A percentile compares a stretch with the other conserved stretches of the same genome.
These are phyloP conservation scores for Pythium guiyangense DNA, from an alignment of 352 stramenopile genomes.

Conservation along the genomic window DNA sequence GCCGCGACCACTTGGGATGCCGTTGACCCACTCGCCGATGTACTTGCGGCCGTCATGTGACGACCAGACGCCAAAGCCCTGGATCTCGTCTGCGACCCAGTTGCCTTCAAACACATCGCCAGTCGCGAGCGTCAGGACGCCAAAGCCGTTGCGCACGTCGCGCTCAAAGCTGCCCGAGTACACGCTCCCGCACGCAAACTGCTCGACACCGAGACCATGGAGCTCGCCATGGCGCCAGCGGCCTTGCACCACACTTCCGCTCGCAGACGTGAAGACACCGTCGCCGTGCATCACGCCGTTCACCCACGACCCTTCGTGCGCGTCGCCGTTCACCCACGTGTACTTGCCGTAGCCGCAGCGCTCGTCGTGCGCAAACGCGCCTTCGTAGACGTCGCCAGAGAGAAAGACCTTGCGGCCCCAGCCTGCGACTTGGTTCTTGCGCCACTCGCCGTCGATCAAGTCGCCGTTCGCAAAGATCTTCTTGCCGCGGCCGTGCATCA, in stretches of 20 bases:
- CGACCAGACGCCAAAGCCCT: slow-evolving; percentile 66
- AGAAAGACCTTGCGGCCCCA: slow-evolving; percentile 58
- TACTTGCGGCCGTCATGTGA: slow-evolving; percentile 36
- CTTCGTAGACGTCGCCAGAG: slow-evolving; percentile 68
- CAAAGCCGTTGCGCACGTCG: slow-evolving; percentile 44
- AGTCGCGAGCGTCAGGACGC: slow-evolving; percentile 42
- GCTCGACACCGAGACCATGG: slow-evolving; percentile 39
- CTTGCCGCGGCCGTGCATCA: slow-evolving; percentile 75
- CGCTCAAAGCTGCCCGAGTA: slow-evolving; percentile 50
- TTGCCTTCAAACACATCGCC: slow-evolving; percentile 69
- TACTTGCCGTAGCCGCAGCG: slow-evolving; percentile 69
- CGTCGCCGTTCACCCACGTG: slow-evolving; percentile 64
- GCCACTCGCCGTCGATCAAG: slow-evolving; percentile 59
- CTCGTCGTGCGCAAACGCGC: slow-evolving; percentile 54
- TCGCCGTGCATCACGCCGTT: slow-evolving; percentile 61
- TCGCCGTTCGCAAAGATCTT: slow-evolving; percentile 62
- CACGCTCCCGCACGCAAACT: slow-evolving; percentile 47
- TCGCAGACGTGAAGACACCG: slow-evolving; percentile 37
- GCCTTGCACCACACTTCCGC: slow-evolving; percentile 34
- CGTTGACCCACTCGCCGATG: slow-evolving; percentile 53
- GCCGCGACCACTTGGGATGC: slow-evolving; percentile 44
- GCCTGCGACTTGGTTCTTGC: slow-evolving; percentile 51
- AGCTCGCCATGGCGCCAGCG: slow-evolving; percentile 44
- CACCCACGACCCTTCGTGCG: slow-evolving; percentile 55
- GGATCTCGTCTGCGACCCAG: slow-evolving; percentile 41